Evolutionary conservation across 768 basidiomycete genomes (phyloP).

Genomic region (Collybiopsis confluens): DNA sequence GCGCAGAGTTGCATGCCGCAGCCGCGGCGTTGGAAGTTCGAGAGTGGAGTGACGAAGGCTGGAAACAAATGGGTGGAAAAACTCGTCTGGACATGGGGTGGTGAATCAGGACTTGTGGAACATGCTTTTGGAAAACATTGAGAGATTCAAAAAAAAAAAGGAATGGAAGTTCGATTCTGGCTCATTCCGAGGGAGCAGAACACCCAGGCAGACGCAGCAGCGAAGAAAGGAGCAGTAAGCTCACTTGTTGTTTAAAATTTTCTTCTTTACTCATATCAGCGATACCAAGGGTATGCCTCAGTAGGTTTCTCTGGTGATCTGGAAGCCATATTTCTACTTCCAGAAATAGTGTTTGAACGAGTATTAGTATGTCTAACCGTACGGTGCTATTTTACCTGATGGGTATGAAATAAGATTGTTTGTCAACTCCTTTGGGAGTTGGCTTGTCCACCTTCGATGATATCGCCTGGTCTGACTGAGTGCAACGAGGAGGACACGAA

Average conservation of each 20-base stretch:
- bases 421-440: too few species aligned
- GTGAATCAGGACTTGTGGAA: conserved; percentile 12
- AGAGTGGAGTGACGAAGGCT: not conserved
- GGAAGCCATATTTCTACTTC: too few species aligned
- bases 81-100: conserved; percentile 10
- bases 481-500: too few species aligned
- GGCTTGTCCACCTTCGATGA: too few species aligned
- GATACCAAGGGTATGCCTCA: conserved; percentile 30
- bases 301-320: too few species aligned
- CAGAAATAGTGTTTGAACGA: too few species aligned
- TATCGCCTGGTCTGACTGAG: too few species aligned
- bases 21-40: not conserved
- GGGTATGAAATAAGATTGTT: too few species aligned
- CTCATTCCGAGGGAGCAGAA: not conserved
- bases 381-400: too few species aligned
- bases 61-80: conserved; percentile 7
- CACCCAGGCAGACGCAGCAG: not conserved
- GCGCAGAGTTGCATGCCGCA: not conserved
- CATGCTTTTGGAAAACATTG: conserved; percentile 7
- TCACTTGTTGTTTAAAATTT: not conserved
- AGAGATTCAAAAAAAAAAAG: conserved; percentile 6
- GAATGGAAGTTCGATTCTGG: not conserved
- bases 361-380: too few species aligned
- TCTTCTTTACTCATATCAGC: conserved; percentile 16
- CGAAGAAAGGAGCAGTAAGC: not conserved